Conservation (phyloP, 371 early-diverging fungal species). For the Rhizopus microsporus region DNA sequence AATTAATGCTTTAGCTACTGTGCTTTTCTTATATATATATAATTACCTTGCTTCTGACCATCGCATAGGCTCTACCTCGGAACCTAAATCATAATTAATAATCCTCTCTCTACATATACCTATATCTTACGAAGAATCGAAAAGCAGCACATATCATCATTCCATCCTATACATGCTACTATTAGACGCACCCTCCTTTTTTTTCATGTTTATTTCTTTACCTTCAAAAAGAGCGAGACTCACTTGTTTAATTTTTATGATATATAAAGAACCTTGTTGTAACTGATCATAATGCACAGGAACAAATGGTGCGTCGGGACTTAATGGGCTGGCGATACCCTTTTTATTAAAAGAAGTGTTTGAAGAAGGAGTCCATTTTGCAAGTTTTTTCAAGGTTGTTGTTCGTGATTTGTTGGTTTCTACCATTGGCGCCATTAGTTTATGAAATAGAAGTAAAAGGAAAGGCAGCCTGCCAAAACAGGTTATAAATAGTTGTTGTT, state of each 20-base stretch:
- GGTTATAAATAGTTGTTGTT: not conserved
- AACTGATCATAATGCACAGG: conserved; percentile 41
- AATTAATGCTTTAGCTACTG: not conserved
- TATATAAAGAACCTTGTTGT: conserved; percentile 43
- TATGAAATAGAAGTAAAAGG: too few relatives aligned
- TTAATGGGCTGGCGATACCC: conserved; percentile 8
- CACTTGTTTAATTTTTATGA: conserved; percentile 43
- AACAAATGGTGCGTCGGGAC: conserved; percentile 22
- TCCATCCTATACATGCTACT: conserved; percentile 33
- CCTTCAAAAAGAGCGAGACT: conserved; percentile 50
- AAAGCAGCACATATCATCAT: conserved; percentile 54
- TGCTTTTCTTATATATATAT: not conserved
- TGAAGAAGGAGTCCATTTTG: conserved; percentile 24
- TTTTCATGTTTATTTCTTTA: conserved; percentile 5
- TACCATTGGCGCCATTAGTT: conserved; percentile 9
- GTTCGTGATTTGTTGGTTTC: conserved; percentile 17
- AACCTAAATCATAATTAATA: conserved; percentile 18
- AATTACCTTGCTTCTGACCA: conserved; percentile 49
- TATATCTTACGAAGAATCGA: conserved; percentile 38
- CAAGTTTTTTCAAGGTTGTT: conserved; percentile 25
- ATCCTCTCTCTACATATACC: not conserved
- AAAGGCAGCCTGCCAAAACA: not conserved
- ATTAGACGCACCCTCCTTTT: not conserved
- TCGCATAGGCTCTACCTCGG: conserved; percentile 41
- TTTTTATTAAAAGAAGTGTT: not conserved